phyloP scores from a whole-genome alignment of 257 asterid species.

The Schizonepeta tenuifolia region DNA sequence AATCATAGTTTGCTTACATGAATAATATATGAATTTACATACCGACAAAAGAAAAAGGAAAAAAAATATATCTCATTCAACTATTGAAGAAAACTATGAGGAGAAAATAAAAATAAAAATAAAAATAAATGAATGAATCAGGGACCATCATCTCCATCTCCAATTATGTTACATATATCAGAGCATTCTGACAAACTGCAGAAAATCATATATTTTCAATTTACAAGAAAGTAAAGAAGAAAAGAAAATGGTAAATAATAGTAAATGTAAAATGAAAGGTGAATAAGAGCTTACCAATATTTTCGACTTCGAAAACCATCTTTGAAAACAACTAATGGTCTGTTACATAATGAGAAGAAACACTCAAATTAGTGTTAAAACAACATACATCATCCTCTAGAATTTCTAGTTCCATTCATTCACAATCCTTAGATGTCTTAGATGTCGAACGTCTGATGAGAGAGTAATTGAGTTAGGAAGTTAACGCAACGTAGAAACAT shows the following conservation, averaged over 20 bases:
- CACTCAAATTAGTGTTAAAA: background rate
- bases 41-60: background rate
- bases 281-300: constrained; percentile 64
- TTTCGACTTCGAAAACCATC: constrained; percentile 80
- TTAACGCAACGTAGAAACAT: too few species aligned
- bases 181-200: constrained; percentile 89
- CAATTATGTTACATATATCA: constrained; percentile 86
- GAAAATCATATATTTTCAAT: constrained; percentile 12
- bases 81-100: background rate
- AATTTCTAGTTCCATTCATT: too few species aligned
- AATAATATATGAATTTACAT: constrained; percentile 3
- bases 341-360: constrained; percentile 30
- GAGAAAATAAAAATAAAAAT: background rate
- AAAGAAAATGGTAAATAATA: too few species aligned
- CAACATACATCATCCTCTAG: too few species aligned
- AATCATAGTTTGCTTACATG: background rate
- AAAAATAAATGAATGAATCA: constrained; percentile 24
- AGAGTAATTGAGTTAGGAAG: too few species aligned
- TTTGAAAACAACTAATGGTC: constrained; percentile 92
- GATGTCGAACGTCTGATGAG: too few species aligned
- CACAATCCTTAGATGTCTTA: too few species aligned
- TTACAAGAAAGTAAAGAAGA: background rate
- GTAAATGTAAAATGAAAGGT: background rate
- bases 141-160: constrained; percentile 90
- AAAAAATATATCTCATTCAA: background rate